Evolutionary conservation across 192 early-diverging fungal genomes (phyloP), one percentile per base, ranked within the genome.

Genomic region (Jimgerdemannia flammicorona): DNA sequence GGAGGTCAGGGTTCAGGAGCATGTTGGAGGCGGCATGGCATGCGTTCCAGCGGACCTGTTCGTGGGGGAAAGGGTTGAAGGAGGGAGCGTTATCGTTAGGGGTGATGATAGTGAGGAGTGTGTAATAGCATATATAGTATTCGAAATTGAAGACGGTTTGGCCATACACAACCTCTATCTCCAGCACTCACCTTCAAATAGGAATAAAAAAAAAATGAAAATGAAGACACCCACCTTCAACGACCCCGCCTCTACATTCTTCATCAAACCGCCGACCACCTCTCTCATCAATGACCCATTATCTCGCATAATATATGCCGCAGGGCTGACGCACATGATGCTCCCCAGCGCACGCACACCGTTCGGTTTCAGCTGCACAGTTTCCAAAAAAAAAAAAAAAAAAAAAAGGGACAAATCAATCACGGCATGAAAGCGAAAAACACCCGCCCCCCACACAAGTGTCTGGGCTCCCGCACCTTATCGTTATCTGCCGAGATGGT

Each of bases 31-130:
- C 81, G 3, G 90, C 89, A 74, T 94, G 84, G 80, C 92, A 93
- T 1, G 92, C 91, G 78, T 95, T 95, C 93, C 92, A 95, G 6
- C 93, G 87, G 17, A 86, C 83, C 91, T 93, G 68, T 69, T 4
- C 40, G 70, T 40, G 75, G 8, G 65, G 44, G 44, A 65, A 40
- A 66, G 44, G 42, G 20, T 67, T 40, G 39, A 44, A 29, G 73
- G 11, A 40, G 6, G 9, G 65, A 11, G 66, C 40, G 67, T 20
- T 4, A 73, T 43, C 3, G 3, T 7, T 49, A 41, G 11, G 20
- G 29, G 18, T 10, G 19, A 68, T 49, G 59, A 73, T 67, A 19
- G 63, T 41, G 43, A 59, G 14, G 49, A 59, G 6, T 6, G 6
- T 59, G 49, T 10, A 59, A 59, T 59, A 59, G 14, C 29, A 29